Percentiles rank a stretch among this genome's conserved stretches.
These are phyloP conservation scores for Yamadazyma triangularis DNA, from an alignment of 1,139 yeast species.

Conservation along the genomic window DNA sequence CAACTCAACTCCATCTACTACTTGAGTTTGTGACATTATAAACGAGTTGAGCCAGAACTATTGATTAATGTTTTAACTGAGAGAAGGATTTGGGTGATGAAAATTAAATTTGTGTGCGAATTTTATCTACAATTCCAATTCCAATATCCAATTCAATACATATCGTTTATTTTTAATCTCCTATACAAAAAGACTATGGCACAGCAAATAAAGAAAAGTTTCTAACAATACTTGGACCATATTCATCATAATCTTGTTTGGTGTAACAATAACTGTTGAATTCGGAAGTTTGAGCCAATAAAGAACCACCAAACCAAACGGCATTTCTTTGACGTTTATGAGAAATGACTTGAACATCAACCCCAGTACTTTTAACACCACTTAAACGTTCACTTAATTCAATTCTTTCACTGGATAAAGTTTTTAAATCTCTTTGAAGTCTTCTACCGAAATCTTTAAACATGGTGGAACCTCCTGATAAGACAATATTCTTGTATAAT, in stretches of 20 bases:
- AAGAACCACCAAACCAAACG: constrained; percentile 98
- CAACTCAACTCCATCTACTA: constrained; percentile 48
- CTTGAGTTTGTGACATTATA: constrained; percentile 10
- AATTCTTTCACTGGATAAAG: constrained; percentile 84
- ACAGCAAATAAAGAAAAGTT: constrained; percentile 91
- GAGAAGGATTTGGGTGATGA: no score
- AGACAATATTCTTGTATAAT: constrained; percentile 88
- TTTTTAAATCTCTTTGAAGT: constrained; percentile 89
- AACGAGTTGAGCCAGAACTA: no score
- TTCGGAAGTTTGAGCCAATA: constrained; percentile 95
- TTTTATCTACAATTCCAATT: no score
- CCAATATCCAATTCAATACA: no score
- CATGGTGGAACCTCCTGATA: constrained; percentile 98
- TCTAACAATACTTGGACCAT: constrained; percentile 96
- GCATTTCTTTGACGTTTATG: constrained; percentile 98
- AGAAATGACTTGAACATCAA: constrained; percentile 93
- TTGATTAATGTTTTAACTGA: no score
- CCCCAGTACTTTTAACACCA: constrained; percentile 88
- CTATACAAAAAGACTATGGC: no score
- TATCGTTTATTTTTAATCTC: no score
- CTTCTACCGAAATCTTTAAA: constrained; percentile 97
- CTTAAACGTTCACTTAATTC: constrained; percentile 73
- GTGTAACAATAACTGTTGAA: constrained; percentile 96
- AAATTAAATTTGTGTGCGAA: no score
- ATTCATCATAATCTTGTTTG: constrained; percentile 94